These are phyloP conservation scores for Leccinum truebloodii DNA, from an alignment of 768 basidiomycete genomes.

Conservation along the genomic window DNA sequence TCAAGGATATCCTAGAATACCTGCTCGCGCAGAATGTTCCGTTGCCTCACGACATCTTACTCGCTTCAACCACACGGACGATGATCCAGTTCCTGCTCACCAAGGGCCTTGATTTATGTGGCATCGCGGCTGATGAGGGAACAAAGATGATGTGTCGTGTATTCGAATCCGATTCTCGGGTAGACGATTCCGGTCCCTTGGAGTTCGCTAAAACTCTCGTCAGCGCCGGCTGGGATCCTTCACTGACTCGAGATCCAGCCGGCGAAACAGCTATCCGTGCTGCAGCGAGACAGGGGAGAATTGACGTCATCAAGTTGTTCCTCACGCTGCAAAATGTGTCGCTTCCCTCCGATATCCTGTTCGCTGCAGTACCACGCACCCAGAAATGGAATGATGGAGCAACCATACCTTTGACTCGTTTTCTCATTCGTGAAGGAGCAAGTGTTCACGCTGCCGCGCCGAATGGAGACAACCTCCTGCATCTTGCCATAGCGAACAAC, in stretches of 20 bases:
- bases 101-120: background rate
- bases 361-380: too few species aligned
- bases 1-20: background rate
- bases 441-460: background rate
- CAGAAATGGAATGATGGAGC: too few species aligned
- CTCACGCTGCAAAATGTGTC: background rate
- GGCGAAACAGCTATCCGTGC: background rate
- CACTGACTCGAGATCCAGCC: too few species aligned
- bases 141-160: background rate
- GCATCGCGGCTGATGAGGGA: background rate
- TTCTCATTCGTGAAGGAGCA: constrained; percentile 5
- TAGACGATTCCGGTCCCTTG: too few species aligned
- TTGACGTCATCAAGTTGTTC: background rate
- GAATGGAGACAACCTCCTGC: background rate
- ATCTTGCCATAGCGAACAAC: background rate
- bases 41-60: constrained; percentile 1
- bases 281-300: background rate
- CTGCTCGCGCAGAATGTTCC: background rate
- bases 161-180: too few species aligned
- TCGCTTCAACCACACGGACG: background rate
- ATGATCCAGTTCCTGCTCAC: background rate
- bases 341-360: background rate
- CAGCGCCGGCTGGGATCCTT: constrained; percentile 1
- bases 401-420: background rate
- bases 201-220: background rate